Conservation (phyloP, 208 protist genomes). For the Herpetomonas samuelpessoai region DNA sequence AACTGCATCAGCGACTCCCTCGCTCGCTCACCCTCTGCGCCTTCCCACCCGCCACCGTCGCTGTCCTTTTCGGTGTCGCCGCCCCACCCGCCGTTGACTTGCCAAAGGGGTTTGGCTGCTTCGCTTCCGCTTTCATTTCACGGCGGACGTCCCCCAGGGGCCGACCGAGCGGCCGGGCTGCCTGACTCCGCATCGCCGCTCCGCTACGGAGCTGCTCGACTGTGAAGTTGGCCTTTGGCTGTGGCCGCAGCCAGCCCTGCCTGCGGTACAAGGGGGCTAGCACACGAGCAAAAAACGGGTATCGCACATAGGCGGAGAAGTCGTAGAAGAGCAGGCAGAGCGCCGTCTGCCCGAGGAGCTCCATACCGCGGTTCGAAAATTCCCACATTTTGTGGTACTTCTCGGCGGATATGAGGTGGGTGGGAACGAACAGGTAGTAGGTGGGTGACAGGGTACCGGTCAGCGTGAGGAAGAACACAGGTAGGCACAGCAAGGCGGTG, state of each 20-base stretch:
- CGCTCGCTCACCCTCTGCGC: not conserved
- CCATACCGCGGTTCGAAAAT: slow-evolving; percentile 53
- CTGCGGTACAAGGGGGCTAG: slow-evolving; percentile 64
- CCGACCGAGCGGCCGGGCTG: slow-evolving; percentile 44
- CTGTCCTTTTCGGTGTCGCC: not conserved
- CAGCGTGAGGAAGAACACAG: slow-evolving; percentile 49
- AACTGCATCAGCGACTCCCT: not conserved
- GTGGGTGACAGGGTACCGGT: slow-evolving; percentile 60
- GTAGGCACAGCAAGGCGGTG: slow-evolving; percentile 41
- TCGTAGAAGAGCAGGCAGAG: slow-evolving; percentile 74
- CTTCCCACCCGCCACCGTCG: too few species aligned
- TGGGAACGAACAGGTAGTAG: slow-evolving; percentile 70
- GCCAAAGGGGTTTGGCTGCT: slow-evolving; percentile 25
- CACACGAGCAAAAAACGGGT: slow-evolving; percentile 65
- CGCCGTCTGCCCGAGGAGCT: slow-evolving; percentile 56
- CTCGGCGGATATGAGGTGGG: slow-evolving; percentile 45
- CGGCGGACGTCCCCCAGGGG: slow-evolving; percentile 38
- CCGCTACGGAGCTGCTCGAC: slow-evolving; percentile 45
- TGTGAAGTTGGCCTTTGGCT: slow-evolving; percentile 23
- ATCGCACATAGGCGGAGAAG: slow-evolving; percentile 72
- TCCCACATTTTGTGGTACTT: slow-evolving; percentile 73
- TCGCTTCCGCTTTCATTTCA: slow-evolving; percentile 15
- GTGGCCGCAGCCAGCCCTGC: slow-evolving; percentile 31
- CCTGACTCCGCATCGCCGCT: slow-evolving; percentile 16
- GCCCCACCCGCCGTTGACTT: not conserved